Base-by-base conservation (phyloP, 2,329 filamentous ascomycete genomes). In the Pestalotiopsis sp. region DNA sequence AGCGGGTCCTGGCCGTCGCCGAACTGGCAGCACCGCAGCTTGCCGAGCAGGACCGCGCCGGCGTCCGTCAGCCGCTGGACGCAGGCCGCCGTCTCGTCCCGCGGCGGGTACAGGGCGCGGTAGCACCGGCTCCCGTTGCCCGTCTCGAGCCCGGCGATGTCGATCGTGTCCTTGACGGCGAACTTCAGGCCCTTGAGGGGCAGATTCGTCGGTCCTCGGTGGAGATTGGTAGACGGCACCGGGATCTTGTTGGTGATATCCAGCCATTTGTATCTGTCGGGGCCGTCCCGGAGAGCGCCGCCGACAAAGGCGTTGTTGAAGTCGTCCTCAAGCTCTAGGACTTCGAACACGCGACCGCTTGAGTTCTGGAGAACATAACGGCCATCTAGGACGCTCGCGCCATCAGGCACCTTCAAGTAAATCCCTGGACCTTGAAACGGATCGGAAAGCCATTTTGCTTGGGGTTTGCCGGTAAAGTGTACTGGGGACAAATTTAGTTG, bases 11-110 rank as follows among this genome's bases (percentile, higher is more conserved):
- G 71, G 3, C 72, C 71, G 57, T 73, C 71, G 39, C 70, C 69
- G 66, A 67, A 73, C 64, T 73, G 71, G 49, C 67, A 67, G 17
- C 64, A 70, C 25, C 70, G 66, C 67, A 71, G 64, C 65, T 73
- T 74, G n/a, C 73, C 73, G 7, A 74, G 70, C 66, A 74, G 63
- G 27, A 73, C 62, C n/a, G 73, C 72, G 5, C 71, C 73, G 17
- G 71, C 70, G 5, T 64, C 64, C 7, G 73, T 39, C 3, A 74
- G 68, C 11, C 38, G 52, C n/a, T 45, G 12, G 27, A 74, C 64
- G 60, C 60, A 71, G 14, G 68, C 17, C 4, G 70, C 67, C 3
- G 68, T 71, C 1, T 36, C 3, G 1, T 66, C 39, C 20, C 56
- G 61, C 0, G 71, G 67, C 45, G 67, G 60, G 60, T 71, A 69